Conservation (phyloP, 164 flowering plant genomes). For the Piper longum region DNA sequence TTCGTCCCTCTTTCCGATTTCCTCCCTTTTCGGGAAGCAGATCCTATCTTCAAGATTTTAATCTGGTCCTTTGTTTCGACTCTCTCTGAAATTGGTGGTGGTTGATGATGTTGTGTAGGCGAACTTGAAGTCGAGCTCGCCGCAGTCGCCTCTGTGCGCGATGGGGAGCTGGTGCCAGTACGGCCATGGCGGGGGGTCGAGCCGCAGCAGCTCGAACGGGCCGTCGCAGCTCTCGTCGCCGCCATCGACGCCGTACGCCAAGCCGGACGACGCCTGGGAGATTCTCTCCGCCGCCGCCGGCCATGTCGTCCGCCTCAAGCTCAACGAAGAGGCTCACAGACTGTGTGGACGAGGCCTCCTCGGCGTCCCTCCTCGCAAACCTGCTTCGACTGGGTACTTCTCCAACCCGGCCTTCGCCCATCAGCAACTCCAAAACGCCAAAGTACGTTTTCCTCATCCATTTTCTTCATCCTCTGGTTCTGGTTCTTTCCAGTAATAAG, state of each 20-base stretch:
- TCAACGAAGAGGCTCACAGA: conserved; percentile 16
- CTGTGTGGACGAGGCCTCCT: conserved; percentile 14
- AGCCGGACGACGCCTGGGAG: conserved; percentile 33
- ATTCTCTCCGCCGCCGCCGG: conserved; percentile 55
- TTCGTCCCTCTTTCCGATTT: not conserved
- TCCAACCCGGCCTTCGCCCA: conserved; percentile 15
- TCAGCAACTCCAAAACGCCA: conserved; percentile 15
- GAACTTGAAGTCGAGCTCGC: conserved; percentile 36
- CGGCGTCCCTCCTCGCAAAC: conserved; percentile 12
- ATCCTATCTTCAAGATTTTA: not conserved
- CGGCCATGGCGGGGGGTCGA: no score
- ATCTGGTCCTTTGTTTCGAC: not conserved
- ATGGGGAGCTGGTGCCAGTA: no score
- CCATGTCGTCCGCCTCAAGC: conserved; percentile 42
- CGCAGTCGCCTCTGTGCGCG: conserved; percentile 51
- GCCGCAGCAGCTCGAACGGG: no score
- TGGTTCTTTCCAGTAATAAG: no score
- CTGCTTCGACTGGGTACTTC: conserved; percentile 9
- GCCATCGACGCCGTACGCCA: no score
- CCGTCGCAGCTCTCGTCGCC: no score
- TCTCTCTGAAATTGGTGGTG: not conserved
- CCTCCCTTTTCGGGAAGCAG: no score
- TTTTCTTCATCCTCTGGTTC: no score
- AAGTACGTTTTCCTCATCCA: conserved; percentile 13
- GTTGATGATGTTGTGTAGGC: conserved; percentile 14